Evolutionary conservation across 352 stramenopile species (phyloP).

Genomic region (Globisporangium orthogonon): DNA sequence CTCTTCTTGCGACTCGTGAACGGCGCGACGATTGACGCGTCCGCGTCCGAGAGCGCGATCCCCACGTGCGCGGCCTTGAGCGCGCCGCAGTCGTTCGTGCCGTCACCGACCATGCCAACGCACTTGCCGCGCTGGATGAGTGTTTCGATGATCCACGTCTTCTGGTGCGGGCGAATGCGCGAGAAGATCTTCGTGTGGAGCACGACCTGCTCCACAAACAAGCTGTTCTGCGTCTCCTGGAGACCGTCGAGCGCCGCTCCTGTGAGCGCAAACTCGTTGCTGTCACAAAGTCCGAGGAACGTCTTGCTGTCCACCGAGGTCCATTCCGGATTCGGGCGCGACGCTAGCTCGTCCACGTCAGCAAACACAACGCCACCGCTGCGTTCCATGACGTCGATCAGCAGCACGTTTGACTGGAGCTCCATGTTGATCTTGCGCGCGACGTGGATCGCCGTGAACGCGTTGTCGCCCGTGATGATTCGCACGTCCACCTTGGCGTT

Average conservation of each 20-base stretch:
- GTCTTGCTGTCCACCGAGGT: constrained; percentile 31
- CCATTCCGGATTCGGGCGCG: constrained; percentile 21
- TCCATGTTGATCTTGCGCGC: constrained; percentile 72
- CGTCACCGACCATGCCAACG: constrained; percentile 70
- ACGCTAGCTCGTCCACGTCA: constrained; percentile 52
- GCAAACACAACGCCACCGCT: constrained; percentile 32
- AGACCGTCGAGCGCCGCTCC: constrained; percentile 52
- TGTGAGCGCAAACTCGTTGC: constrained; percentile 62
- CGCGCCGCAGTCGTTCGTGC: constrained; percentile 88
- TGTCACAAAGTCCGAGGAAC: constrained; percentile 43
- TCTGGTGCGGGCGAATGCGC: constrained; percentile 66
- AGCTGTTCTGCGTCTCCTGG: constrained; percentile 14
- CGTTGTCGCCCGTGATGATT: constrained; percentile 90
- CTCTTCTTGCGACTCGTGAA: constrained; percentile 86
- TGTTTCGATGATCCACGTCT: constrained; percentile 73
- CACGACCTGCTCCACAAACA: constrained; percentile 53
- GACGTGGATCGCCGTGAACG: constrained; percentile 69
- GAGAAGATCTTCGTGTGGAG: constrained; percentile 61
- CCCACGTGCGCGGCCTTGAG: constrained; percentile 89
- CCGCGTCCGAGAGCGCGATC: constrained; percentile 81
- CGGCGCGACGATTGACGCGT: constrained; percentile 88
- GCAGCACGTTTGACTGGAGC: constrained; percentile 40
- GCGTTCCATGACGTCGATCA: constrained; percentile 29
- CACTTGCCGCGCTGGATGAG: constrained; percentile 46
- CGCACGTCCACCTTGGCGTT: constrained; percentile 68